phyloP scores from a whole-genome alignment of 371 early-diverging fungal species.

The Blastocladiella emersonii region DNA sequence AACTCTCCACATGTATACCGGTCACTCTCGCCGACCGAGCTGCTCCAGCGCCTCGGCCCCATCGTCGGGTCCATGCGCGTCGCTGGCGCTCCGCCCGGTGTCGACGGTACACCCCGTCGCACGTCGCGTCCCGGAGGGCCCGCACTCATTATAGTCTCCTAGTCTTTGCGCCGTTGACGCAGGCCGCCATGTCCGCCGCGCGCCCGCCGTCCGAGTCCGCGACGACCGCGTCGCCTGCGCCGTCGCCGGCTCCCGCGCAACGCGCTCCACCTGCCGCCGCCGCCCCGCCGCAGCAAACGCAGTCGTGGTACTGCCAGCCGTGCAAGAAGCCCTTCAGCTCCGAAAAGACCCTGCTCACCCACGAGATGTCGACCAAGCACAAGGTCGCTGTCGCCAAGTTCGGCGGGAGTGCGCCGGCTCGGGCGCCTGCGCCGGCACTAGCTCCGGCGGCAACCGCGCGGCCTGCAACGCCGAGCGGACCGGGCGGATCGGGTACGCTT shows the following conservation, averaged over 20 bases:
- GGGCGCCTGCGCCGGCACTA: background rate
- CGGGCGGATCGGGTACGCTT: background rate
- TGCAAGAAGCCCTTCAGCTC: slow-evolving; percentile 3
- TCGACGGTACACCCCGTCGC: no score
- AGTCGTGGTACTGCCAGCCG: background rate
- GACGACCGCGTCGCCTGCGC: no score
- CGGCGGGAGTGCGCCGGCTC: background rate
- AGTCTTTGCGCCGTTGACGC: no score
- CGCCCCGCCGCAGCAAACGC: background rate
- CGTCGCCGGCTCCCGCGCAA: background rate
- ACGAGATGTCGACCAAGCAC: slow-evolving; percentile 2
- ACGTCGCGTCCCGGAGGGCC: background rate
- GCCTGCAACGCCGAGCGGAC: background rate
- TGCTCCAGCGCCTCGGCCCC: no score
- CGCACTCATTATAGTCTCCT: no score
- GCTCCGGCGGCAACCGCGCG: background rate
- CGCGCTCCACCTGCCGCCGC: background rate
- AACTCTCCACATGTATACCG: no score
- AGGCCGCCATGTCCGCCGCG: no score
- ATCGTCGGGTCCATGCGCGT: no score
- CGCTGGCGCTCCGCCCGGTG: no score
- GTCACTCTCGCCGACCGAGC: no score
- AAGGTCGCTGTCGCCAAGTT: background rate
- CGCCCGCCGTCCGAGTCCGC: no score
- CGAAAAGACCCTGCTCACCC: background rate